Conservation (phyloP, 164 flowering plant genomes). For the Litsea cubeba region DNA sequence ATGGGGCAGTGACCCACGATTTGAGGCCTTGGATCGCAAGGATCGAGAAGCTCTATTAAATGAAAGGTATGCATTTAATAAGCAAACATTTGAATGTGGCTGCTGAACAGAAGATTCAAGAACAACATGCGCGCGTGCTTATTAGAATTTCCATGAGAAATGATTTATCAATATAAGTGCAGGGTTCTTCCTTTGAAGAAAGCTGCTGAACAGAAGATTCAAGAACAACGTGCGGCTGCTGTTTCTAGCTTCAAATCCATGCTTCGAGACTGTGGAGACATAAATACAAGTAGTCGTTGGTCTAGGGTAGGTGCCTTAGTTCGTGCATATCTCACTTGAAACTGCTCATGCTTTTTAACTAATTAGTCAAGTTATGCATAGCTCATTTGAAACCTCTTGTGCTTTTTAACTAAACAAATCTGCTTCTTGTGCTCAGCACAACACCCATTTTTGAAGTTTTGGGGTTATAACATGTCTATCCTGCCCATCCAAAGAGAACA, state of each 20-base stretch:
- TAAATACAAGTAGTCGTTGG: slow-evolving; percentile 75
- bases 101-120: neutral
- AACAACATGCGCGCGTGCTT: neutral
- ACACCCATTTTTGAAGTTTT: too few relatives aligned
- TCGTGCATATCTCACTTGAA: neutral
- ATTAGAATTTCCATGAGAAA: neutral
- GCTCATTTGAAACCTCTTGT: too few relatives aligned
- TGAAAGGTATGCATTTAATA: slow-evolving; percentile 59
- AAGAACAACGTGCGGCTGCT: slow-evolving; percentile 64
- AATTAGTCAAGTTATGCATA: too few relatives aligned
- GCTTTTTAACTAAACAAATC: too few relatives aligned
- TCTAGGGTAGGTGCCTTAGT: slow-evolving; percentile 56
- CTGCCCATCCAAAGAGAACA: too few relatives aligned
- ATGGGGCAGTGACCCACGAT: slow-evolving; percentile 89
- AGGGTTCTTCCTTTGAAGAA: slow-evolving; percentile 75
- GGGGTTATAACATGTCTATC: too few relatives aligned
- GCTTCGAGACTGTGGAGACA: slow-evolving; percentile 75
- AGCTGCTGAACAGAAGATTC: slow-evolving; percentile 77
- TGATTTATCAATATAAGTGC: slow-evolving; percentile 13
- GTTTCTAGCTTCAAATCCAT: slow-evolving; percentile 71
- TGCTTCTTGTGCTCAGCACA: too few relatives aligned
- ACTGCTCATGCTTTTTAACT: neutral
- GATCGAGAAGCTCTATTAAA: slow-evolving; percentile 75
- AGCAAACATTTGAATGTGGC: neutral
- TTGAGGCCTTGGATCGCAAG: slow-evolving; percentile 84